Percentiles rank a stretch among this genome's conserved stretches.
Evolutionary conservation across 257 asterid genomes (phyloP).

Genomic region (Solanum appendiculatum): DNA sequence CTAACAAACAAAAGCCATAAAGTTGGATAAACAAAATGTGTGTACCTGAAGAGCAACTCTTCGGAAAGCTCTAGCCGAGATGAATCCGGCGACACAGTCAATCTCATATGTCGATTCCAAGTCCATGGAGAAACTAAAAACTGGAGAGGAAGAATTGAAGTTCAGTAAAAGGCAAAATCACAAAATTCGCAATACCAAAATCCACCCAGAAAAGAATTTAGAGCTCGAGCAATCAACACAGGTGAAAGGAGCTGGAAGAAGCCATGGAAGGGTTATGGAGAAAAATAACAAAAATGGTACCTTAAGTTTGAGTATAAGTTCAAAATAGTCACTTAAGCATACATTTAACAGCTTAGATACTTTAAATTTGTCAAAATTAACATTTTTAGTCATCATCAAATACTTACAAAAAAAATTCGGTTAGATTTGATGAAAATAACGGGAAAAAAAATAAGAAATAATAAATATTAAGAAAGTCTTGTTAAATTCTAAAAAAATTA

Average conservation of each 20-base stretch:
- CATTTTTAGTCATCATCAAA: neutral
- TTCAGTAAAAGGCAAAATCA: neutral
- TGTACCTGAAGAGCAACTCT: conserved; percentile 10
- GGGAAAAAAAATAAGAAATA: too few relatives aligned
- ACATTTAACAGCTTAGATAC: neutral
- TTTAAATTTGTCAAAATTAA: neutral
- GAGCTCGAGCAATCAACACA: neutral
- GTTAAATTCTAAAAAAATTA: too few relatives aligned
- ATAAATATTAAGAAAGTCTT: too few relatives aligned
- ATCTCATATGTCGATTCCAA: conserved; percentile 1
- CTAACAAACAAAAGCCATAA: neutral
- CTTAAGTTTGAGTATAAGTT: neutral
- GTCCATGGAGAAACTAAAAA: neutral
- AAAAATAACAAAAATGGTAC: neutral
- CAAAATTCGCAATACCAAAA: neutral
- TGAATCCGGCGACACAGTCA: neutral
- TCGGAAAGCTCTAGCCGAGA: neutral
- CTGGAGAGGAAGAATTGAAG: neutral
- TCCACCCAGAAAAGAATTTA: neutral
- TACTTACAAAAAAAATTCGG: neutral
- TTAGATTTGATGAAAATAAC: neutral
- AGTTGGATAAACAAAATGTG: neutral
- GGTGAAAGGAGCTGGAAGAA: neutral
- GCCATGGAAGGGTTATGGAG: neutral
- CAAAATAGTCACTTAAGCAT: neutral